Base-by-base conservation (phyloP, 352 stramenopile species). In the Saprolegnia diclina region DNA sequence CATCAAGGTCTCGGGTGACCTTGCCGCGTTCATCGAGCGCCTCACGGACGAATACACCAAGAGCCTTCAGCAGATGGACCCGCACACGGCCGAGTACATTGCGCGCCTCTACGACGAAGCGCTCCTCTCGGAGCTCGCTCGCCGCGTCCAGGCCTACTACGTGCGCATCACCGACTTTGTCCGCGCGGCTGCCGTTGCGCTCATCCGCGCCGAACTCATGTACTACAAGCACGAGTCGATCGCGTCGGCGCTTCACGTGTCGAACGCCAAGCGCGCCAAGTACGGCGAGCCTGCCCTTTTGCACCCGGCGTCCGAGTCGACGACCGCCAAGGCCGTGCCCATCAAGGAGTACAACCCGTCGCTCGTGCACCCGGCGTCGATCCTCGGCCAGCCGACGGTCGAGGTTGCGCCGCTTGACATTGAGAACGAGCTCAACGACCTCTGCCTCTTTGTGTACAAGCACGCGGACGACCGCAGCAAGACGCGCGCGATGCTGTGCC, bases 21-120 rank as follows among this genome's bases (percentile, higher is more conserved):
- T 96, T 35, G 88, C 82, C 9, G 77, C 82, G 22, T 98, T 96
- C 67, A 81, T 99, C 38, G 87, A 92, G 50, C 91, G 93, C 45
- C 82, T 99, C 22, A 92, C 96, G 57, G 95, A 99, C 73, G 96
- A 99, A 78, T 99, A 99, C 83, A 98, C 83, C 67, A 99, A 99
- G 87, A 90, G 78, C 44, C 76, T 99, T n/a, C 96, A 99, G 78
- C 90, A 97, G 64, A 97, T 92, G 38, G 97, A 98, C 73, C 93
- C 95, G 56, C 94, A 99, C 81, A 97, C 95, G 59, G 82, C 89
- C 61, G 94, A 98, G 71, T 99, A 98, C 79, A 91, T 99, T 46
- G 73, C 78, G 22, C 89, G 96, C 38, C 82, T 99, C 56, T 90
- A 88, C 26, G 95, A 99, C 74, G 96, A 99, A 77, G 84, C 82